Percentiles rank a stretch among this genome's conserved stretches.
phyloP scores from a whole-genome alignment of 148 eudicot species.

The Chenopodium formosanum region DNA sequence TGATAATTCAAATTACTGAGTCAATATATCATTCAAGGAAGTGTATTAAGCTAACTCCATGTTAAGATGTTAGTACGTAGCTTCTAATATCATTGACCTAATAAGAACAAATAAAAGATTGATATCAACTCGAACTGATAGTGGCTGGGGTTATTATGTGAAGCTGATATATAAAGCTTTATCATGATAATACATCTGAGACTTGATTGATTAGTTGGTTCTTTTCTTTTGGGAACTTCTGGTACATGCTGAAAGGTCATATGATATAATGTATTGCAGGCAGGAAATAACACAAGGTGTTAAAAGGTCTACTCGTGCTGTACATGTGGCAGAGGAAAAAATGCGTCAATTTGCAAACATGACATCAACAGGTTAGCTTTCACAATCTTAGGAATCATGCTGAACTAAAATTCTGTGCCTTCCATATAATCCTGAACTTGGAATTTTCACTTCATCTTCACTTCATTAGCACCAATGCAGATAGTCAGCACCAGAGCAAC shows the following conservation, averaged over 20 bases:
- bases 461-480: slow-evolving; percentile 80
- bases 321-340: slow-evolving; percentile 74
- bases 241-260: neutral
- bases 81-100: neutral
- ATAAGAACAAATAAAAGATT: neutral
- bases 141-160: neutral
- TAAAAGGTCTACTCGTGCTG: slow-evolving; percentile 78
- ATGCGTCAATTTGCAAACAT: slow-evolving; percentile 56
- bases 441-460: slow-evolving; percentile 58
- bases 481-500: slow-evolving; percentile 32
- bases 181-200: neutral
- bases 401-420: neutral
- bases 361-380: slow-evolving; percentile 56
- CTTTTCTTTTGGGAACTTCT: neutral
- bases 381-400: neutral
- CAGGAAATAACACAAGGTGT: slow-evolving; percentile 86
- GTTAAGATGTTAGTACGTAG: neutral
- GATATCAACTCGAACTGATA: neutral
- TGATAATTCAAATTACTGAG: neutral
- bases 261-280: slow-evolving; percentile 34
- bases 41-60: neutral
- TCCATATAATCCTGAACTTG: slow-evolving; percentile 19
- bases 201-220: neutral
- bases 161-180: neutral
- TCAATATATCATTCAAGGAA: neutral